Conservation (phyloP, 1,284 basidiomycete species). For the Sporisorium graminicola region DNA sequence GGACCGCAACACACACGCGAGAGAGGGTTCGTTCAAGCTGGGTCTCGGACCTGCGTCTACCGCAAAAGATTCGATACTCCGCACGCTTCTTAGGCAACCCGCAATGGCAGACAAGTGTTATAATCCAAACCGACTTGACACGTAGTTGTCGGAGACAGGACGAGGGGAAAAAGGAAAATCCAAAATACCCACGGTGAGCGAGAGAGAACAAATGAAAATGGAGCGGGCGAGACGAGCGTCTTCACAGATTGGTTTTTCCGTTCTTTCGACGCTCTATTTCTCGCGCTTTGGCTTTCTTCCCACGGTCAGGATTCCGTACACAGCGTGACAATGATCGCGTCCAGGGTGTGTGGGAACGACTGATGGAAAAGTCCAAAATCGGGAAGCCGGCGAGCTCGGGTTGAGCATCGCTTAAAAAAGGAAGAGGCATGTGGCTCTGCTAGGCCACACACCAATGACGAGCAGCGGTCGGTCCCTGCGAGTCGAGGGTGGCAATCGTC, state of each 20-base stretch:
- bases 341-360: not conserved
- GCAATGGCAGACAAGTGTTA: no score
- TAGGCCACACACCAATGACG: not conserved
- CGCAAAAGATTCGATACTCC: conserved; percentile 3
- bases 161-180: not conserved
- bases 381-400: not conserved
- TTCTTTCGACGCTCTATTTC: not conserved
- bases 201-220: not conserved
- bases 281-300: not conserved
- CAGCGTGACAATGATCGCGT: not conserved
- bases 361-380: conserved; percentile 1
- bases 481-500: not conserved
- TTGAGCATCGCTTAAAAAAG: not conserved
- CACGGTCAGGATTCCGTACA: not conserved
- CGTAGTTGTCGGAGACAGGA: not conserved
- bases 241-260: not conserved
- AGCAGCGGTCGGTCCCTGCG: no score
- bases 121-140: not conserved
- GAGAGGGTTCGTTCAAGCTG: not conserved
- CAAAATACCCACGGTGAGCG: not conserved
- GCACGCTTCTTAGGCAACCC: not conserved
- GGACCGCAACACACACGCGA: not conserved
- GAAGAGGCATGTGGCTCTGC: not conserved
- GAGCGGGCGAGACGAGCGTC: not conserved
- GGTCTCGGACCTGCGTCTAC: conserved; percentile 11